phyloP scores from a whole-genome alignment of 2,329 filamentous ascomycete species.

The Didymella pomorum region DNA sequence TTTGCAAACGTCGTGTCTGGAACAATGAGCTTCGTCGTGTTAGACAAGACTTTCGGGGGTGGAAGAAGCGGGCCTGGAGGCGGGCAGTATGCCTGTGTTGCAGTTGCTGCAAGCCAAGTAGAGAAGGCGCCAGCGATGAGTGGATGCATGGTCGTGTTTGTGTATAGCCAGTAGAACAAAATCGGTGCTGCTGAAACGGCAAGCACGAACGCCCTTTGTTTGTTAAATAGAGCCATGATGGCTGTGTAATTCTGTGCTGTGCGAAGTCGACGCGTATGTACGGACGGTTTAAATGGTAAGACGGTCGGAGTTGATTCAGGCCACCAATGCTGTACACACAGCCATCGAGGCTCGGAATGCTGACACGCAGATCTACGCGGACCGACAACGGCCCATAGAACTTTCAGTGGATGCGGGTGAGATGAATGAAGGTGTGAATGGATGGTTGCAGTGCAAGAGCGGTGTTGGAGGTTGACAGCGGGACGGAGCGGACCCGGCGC shows the following conservation, averaged over 20 bases:
- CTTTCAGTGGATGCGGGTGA: no score
- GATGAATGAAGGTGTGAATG: not conserved
- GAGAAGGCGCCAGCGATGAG: not conserved
- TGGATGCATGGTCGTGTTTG: not conserved
- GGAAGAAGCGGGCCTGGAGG: conserved; percentile 36
- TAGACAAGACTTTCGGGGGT: conserved; percentile 21
- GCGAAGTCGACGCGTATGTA: not conserved
- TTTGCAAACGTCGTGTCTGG: conserved; percentile 13
- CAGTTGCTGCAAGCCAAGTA: not conserved
- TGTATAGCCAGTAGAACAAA: conserved; percentile 12
- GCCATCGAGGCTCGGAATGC: not conserved
- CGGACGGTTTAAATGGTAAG: not conserved
- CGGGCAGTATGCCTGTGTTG: conserved; percentile 27
- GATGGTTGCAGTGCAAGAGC: not conserved
- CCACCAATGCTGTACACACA: conserved; percentile 4
- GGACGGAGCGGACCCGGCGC: not conserved
- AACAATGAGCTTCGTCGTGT: conserved; percentile 13
- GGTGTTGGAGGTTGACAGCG: not conserved
- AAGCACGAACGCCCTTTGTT: not conserved
- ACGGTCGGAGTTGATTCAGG: conserved; percentile 8
- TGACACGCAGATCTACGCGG: not conserved
- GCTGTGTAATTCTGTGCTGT: not conserved
- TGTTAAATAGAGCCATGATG: conserved; percentile 10
- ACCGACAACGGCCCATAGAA: not conserved
- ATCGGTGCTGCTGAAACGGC: conserved; percentile 5